Conservation (phyloP, 495 filamentous ascomycete genomes). For the Bacidia gigantensis region DNA sequence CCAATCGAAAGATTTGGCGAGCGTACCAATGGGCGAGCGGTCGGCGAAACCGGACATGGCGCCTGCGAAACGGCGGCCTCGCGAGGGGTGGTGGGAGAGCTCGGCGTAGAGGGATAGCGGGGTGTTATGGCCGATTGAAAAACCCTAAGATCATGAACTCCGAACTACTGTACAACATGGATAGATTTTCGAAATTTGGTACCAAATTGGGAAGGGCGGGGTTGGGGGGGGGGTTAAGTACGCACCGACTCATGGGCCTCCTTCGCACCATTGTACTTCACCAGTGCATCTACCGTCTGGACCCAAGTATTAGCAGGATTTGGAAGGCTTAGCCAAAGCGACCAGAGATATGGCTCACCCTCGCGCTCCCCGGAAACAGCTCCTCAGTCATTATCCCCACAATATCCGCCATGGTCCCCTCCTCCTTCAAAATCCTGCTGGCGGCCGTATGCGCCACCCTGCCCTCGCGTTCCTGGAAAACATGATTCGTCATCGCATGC, state of each 20-base stretch:
- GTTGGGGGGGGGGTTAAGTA: too few species aligned
- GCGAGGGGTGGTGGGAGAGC: constrained; percentile 29
- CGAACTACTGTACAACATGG: not conserved
- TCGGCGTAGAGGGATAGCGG: constrained; percentile 25
- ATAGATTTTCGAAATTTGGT: too few species aligned
- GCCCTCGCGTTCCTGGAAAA: constrained; percentile 40
- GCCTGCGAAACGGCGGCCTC: constrained; percentile 35
- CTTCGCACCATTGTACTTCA: not conserved
- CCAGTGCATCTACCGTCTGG: not conserved
- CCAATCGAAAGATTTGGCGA: not conserved
- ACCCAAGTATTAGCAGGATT: not conserved
- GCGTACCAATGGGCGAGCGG: not conserved
- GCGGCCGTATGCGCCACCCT: constrained; percentile 41
- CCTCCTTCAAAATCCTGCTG: constrained; percentile 25
- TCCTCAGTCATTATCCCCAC: constrained; percentile 1
- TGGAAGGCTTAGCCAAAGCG: not conserved
- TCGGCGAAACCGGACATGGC: constrained; percentile 30
- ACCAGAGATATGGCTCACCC: not conserved
- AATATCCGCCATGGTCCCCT: not conserved
- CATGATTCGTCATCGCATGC: constrained; percentile 26
- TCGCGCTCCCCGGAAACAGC: not conserved
- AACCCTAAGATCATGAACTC: constrained; percentile 23
- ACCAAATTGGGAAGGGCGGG: too few species aligned
- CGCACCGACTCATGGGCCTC: not conserved
- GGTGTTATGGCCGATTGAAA: constrained; percentile 35